phyloP scores from a whole-genome alignment of 2,329 filamentous ascomycete genomes.

The Phaeosphaeriaceae sp. region DNA sequence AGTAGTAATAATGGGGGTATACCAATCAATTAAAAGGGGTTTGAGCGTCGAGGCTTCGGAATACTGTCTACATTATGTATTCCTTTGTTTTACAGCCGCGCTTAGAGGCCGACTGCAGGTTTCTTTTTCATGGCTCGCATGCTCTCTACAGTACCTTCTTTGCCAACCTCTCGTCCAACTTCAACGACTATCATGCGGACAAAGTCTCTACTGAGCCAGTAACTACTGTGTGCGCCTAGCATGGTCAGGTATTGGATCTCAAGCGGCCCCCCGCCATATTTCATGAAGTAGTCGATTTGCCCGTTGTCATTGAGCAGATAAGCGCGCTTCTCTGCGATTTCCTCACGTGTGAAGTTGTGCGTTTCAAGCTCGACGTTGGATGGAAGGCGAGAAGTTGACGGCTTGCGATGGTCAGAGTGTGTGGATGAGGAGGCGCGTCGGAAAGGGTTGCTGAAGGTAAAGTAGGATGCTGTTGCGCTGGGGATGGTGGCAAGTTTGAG shows the following conservation, averaged over 20 bases:
- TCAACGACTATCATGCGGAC: conserved; percentile 90
- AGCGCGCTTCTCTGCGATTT: conserved; percentile 88
- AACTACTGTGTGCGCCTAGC: conserved; percentile 92
- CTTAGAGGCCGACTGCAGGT: background rate
- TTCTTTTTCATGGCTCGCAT: conserved; percentile 64
- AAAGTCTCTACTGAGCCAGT: conserved; percentile 88
- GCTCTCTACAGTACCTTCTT: conserved; percentile 59
- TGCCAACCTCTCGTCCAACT: conserved; percentile 76
- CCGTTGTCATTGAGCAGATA: conserved; percentile 93
- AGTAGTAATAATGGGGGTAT: no score
- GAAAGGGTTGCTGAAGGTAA: conserved; percentile 52
- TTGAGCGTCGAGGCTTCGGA: no score
- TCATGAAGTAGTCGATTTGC: conserved; percentile 89
- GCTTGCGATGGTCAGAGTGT: conserved; percentile 38
- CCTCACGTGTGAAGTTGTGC: conserved; percentile 91
- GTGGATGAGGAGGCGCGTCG: conserved; percentile 32
- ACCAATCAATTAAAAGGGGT: no score
- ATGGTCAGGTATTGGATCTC: conserved; percentile 98
- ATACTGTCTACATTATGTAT: no score
- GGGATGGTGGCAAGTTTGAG: conserved; percentile 83
- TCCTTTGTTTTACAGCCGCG: no score
- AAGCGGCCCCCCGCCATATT: conserved; percentile 81
- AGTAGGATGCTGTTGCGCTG: conserved; percentile 64
- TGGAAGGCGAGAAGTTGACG: conserved; percentile 49
- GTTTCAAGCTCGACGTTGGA: conserved; percentile 84